Base-by-base conservation (phyloP, 2,329 filamentous ascomycete species). In the Westerdykella aurantiaca region DNA sequence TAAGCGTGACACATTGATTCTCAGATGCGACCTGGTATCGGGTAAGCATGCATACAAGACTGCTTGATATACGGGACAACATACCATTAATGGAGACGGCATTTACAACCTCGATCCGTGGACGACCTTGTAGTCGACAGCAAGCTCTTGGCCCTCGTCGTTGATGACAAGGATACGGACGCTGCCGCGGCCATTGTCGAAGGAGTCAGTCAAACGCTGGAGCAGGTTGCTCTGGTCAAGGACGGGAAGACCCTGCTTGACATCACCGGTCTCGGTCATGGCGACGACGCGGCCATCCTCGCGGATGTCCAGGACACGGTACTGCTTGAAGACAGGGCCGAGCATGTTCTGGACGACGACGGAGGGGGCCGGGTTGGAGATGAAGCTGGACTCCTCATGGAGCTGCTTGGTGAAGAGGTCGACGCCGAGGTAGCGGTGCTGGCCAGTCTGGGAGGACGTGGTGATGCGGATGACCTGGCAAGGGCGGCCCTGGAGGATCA, bases 381-480 rank as follows among this genome's bases (percentile, higher is more conserved):
- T 83, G 77, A 95, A 96, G 64, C 86, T 91, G 45, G 88, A 95
- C 85, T 98, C 93, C 78, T 98, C 93, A 69, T 97, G 89, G 57
- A 98, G 82, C 79, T 97, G 88, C 82, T 95, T 95, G 80, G 90
- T 96, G 88, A 98, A 98, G 67, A 98, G 86, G 74, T 98, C 93
- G 60, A 98, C 93, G 82, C 93, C 93, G 53, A 98, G 87, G 82
- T 97, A 98, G 70, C 93, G 88, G 85, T 98, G 91, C 82, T 98
- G 93, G 72, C 93, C 93, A 51, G 93, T 98, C 78, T 95, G 91
- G 58, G 88, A 81, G 46, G 91, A 97, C 74, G 90, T 95, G 59
- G 89, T 95, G 84, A 98, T 96, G 71, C 91, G 91, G 80, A 98
- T 98, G 72, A 98, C 91, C 82, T 98, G 93, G 86, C 89, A 97